Percentiles rank a stretch among this genome's conserved stretches.
Evolutionary conservation across 2,329 filamentous ascomycete genomes (phyloP).

Genomic region (Aureobasidium sp.): DNA sequence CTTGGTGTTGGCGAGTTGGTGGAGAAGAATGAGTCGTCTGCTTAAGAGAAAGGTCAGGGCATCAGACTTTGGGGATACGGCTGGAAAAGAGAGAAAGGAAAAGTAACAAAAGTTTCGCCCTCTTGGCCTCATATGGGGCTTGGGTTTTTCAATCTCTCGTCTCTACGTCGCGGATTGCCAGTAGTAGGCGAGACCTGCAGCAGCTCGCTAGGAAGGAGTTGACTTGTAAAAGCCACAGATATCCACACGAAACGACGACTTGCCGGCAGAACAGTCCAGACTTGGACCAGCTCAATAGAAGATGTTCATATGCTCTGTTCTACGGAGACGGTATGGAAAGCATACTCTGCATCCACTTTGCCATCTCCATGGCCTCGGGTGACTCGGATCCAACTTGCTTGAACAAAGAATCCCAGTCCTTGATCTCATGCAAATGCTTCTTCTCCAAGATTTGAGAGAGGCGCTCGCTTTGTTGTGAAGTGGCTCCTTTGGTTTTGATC

Average conservation of each 20-base stretch:
- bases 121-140: too few species aligned
- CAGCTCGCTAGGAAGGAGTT: too few species aligned
- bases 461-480: neutral
- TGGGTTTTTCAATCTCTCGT: too few species aligned
- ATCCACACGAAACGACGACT: too few species aligned
- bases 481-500: slow-evolving; percentile 23
- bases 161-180: too few species aligned
- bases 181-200: too few species aligned
- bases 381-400: slow-evolving; percentile 6
- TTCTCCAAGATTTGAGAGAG: slow-evolving; percentile 29
- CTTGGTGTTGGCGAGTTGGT: slow-evolving; percentile 72
- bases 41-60: neutral
- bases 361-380: slow-evolving; percentile 10
- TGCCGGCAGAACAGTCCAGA: too few species aligned
- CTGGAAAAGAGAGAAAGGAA: neutral
- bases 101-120: neutral
- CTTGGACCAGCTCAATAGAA: too few species aligned
- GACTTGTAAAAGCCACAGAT: too few species aligned
- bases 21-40: slow-evolving; percentile 38
- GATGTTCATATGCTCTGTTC: too few species aligned
- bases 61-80: neutral
- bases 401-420: slow-evolving; percentile 30
- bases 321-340: slow-evolving; percentile 8
- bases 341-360: slow-evolving; percentile 23
- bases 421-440: slow-evolving; percentile 44